These are phyloP conservation scores for Hymenoscyphus scutula DNA, from an alignment of 2,329 filamentous ascomycete genomes.

Conservation along the genomic window DNA sequence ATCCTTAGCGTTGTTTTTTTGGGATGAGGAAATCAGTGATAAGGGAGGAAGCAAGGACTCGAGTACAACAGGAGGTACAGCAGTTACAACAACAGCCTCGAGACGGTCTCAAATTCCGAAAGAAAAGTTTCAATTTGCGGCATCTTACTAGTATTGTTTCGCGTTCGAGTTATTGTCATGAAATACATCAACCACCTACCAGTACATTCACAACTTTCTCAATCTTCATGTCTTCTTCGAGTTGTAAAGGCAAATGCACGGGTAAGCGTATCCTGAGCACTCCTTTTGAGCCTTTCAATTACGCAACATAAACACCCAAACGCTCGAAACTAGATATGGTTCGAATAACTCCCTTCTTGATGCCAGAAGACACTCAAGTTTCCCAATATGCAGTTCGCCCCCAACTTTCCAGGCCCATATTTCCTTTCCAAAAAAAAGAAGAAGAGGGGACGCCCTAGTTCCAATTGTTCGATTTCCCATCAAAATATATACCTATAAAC, in stretches of 20 bases:
- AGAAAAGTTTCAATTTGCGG: too few species aligned
- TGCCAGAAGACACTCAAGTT: conserved; percentile 16
- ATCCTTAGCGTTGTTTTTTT: too few species aligned
- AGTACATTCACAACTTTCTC: background rate
- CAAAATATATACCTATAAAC: background rate
- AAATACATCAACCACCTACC: background rate
- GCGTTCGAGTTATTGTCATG: too few species aligned
- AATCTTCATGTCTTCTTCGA: background rate
- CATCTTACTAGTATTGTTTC: too few species aligned
- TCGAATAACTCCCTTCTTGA: conserved; percentile 15
- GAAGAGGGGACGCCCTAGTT: background rate
- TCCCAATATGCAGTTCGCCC: conserved; percentile 12
- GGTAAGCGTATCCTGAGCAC: background rate
- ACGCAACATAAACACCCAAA: background rate
- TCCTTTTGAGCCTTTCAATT: background rate
- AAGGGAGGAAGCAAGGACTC: too few species aligned
- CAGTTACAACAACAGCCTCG: too few species aligned
- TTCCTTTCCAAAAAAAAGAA: background rate
- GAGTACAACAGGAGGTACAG: too few species aligned
- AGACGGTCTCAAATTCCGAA: too few species aligned
- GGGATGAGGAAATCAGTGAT: too few species aligned
- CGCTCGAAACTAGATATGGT: conserved; percentile 9
- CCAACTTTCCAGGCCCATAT: background rate
- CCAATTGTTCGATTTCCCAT: background rate
- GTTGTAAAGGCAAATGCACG: background rate